Conservation (phyloP, 2,329 filamentous ascomycete genomes). For the Aspergillus pseudoviridinutans region DNA sequence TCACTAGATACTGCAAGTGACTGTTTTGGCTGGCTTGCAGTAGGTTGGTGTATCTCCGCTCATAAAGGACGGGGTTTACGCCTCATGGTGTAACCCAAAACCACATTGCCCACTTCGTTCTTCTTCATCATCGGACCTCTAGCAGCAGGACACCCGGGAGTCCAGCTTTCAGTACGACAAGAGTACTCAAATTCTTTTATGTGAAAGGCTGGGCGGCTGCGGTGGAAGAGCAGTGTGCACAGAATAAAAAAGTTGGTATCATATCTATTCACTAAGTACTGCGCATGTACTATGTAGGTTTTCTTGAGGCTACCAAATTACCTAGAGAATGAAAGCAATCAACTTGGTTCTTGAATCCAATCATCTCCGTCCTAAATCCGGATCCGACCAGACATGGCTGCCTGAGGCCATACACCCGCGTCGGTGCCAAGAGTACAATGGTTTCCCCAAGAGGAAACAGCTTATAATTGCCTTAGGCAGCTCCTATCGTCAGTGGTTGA, state of each 20-base stretch:
- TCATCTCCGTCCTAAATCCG: neutral
- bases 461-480: neutral
- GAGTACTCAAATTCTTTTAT: neutral
- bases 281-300: neutral
- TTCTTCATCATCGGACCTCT: neutral
- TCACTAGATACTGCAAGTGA: neutral
- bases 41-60: neutral
- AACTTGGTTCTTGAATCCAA: neutral
- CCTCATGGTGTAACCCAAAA: neutral
- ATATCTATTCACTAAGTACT: too few species aligned
- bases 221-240: neutral
- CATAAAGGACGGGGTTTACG: neutral
- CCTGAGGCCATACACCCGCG: too few species aligned
- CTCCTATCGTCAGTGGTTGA: neutral
- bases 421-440: neutral
- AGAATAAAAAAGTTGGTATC: neutral
- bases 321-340: neutral
- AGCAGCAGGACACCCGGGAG: neutral
- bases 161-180: neutral
- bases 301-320: neutral
- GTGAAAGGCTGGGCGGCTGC: neutral
- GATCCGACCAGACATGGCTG: neutral
- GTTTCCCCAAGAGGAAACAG: neutral
- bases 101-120: neutral
- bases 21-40: neutral